phyloP scores from a whole-genome alignment of 257 asterid genomes.

The Datura wrightii region DNA sequence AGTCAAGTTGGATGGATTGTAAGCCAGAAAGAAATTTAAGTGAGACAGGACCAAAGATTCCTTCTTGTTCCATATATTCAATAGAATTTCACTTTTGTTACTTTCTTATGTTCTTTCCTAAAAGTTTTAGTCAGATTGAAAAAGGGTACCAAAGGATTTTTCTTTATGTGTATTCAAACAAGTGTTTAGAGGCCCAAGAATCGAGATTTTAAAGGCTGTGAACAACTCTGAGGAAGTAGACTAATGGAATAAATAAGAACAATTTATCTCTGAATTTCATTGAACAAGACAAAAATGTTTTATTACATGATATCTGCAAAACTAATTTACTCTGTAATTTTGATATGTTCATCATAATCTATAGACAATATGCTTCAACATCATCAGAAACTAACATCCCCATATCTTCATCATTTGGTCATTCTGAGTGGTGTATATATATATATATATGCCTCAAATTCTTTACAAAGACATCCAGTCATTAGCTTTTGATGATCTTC shows the following conservation, averaged over 20 bases:
- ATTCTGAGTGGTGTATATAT: neutral
- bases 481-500: conserved; percentile 18
- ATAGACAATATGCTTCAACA: conserved; percentile 24
- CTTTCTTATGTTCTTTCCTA: neutral
- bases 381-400: conserved; percentile 26
- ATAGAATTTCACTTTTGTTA: neutral
- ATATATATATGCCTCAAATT: neutral
- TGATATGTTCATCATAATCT: conserved; percentile 27
- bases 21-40: neutral
- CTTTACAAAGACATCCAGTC: conserved; percentile 24
- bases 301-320: conserved; percentile 27
- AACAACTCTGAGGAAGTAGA: neutral
- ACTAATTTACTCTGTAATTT: conserved; percentile 1
- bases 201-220: neutral
- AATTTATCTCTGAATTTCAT: conserved; percentile 18
- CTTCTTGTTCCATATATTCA: neutral
- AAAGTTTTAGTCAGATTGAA: neutral
- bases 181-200: neutral
- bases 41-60: neutral
- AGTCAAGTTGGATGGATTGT: neutral
- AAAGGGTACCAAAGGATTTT: neutral
- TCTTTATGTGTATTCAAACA: neutral
- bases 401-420: neutral
- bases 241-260: neutral
- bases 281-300: neutral